Evolutionary conservation across 148 eudicot genomes (phyloP), one percentile per base, ranked within the genome.

Genomic region (Camellia granthamiana): DNA sequence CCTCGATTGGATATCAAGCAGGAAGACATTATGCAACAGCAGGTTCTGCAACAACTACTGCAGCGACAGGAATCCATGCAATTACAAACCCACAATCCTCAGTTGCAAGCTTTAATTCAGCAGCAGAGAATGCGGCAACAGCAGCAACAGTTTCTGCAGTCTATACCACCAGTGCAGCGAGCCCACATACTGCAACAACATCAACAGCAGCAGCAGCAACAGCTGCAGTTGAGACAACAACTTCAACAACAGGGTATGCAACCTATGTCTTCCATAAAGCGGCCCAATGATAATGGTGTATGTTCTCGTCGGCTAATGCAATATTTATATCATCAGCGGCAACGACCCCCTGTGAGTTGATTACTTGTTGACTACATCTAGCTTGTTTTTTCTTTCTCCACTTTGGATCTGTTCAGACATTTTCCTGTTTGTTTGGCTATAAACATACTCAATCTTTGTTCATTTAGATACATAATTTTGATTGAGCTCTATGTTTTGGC

Each of bases 221-320:
- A 83, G 55, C 83, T 79, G 71, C 90, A 87, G 84, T 59, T 85
- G 83, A 86, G 93, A 76, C 93, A 90, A 21, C 96, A 91, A 79
- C 82, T 90, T 78, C 97, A 87, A 71, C 97, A 93, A 69, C 97
- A 89, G 79, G 89, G 81, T 74, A 68, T 89, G 86, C 99, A 90
- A 79, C 92, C 92, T 14, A 81, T 81, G 79, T 82, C 91, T 77
- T 81, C 86, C 59, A 82, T 90, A 81, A 96, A 96, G 83, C 88
- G 87, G 49, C 92, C 93, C 12, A 83, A 82, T 82, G 99, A 96
- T 63, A 94, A 87, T 70, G 97, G 95, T 75, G 90, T 96, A 15
- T 96, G 99, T 84, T 91, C 97, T 38, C 90, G 97, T 4, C 87
- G 97, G 47, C 84, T 96, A 63, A 96, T 96, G 99, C 98, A 96